phyloP scores from a whole-genome alignment of 1,284 basidiomycete genomes.

The Termitomyces sp. region DNA sequence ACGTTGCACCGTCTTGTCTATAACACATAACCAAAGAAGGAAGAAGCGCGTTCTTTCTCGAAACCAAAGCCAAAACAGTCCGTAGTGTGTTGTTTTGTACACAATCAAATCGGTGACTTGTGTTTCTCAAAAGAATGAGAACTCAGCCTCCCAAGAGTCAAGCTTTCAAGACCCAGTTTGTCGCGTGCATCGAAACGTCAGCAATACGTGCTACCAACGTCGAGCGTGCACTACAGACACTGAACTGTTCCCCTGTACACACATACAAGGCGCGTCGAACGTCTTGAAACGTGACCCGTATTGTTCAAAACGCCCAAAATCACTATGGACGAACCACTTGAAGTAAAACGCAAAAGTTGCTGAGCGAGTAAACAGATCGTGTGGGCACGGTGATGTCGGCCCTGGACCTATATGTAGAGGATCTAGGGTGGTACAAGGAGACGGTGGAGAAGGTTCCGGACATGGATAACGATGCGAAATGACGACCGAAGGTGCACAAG shows the following conservation, averaged over 20 bases:
- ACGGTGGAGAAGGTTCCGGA: conserved; percentile 28
- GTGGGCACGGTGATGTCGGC: conserved; percentile 68
- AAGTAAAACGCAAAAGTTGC: conserved; percentile 38
- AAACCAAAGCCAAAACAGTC: conserved; percentile 18
- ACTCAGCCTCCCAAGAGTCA: conserved; percentile 2
- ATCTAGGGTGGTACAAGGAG: conserved; percentile 74
- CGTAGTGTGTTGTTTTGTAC: conserved; percentile 13
- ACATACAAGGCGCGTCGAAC: conserved; percentile 46
- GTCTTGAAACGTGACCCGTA: conserved; percentile 45
- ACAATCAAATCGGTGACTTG: too few relatives aligned
- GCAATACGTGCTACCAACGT: conserved; percentile 50
- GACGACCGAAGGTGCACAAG: conserved; percentile 56
- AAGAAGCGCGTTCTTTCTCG: conserved; percentile 5
- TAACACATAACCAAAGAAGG: conserved; percentile 13
- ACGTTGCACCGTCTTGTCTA: conserved; percentile 1
- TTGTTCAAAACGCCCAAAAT: conserved; percentile 37
- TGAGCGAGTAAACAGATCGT: conserved; percentile 53
- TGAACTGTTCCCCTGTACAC: conserved; percentile 56
- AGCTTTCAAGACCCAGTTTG: conserved; percentile 18
- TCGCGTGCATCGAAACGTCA: conserved; percentile 38
- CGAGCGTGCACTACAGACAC: conserved; percentile 64
- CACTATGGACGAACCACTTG: conserved; percentile 42
- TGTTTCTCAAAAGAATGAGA: not conserved
- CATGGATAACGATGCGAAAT: conserved; percentile 38
- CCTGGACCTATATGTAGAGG: conserved; percentile 69